These are phyloP conservation scores for Flaveria ramosissima DNA, from an alignment of 129 eudicot species.

Conservation along the genomic window DNA sequence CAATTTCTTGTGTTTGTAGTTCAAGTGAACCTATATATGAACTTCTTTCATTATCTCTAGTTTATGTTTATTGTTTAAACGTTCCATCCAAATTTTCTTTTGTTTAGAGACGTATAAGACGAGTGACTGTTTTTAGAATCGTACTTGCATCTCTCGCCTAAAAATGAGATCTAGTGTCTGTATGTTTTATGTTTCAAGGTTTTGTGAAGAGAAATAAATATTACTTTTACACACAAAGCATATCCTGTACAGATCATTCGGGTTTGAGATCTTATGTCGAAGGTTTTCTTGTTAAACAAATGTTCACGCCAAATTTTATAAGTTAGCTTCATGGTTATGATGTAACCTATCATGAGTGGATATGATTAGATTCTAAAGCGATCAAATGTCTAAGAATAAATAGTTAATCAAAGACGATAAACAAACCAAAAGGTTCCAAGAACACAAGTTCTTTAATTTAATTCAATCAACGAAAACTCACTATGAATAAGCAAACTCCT, in stretches of 20 bases:
- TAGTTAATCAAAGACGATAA: no score
- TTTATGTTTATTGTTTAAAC: no score
- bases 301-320: background rate
- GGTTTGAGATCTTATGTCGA: background rate
- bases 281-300: background rate
- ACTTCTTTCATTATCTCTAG: background rate
- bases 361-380: no score
- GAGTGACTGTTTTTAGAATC: background rate
- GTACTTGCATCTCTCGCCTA: background rate
- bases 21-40: background rate
- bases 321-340: background rate
- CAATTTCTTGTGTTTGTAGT: constrained; percentile 8
- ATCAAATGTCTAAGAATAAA: no score
- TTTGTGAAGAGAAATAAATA: background rate
- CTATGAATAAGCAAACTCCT: no score
- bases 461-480: no score
- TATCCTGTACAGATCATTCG: background rate
- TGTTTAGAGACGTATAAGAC: background rate
- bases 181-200: background rate
- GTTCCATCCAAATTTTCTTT: background rate
- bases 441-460: no score
- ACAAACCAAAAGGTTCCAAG: no score
- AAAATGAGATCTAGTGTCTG: background rate
- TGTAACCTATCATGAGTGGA: background rate
- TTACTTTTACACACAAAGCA: background rate